Conservation (phyloP, 1,139 yeast species). For the Wickerhamomyces sp. region DNA sequence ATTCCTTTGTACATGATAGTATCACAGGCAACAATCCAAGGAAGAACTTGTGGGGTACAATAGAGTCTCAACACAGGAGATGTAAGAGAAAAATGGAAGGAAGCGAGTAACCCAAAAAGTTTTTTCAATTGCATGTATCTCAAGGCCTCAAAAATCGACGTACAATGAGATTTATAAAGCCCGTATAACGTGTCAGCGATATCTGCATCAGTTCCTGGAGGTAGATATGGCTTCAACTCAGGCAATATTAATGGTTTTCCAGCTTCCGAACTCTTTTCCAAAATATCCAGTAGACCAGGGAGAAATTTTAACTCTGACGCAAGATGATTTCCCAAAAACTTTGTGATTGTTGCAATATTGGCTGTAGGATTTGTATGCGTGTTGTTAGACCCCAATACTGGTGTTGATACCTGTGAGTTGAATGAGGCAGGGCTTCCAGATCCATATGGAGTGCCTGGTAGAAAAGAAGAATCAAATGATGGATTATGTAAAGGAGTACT, state of each 20-base stretch:
- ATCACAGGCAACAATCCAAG: constrained; percentile 70
- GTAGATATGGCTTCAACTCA: constrained; percentile 44
- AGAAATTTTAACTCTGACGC: constrained; percentile 30
- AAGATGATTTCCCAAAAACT: constrained; percentile 16
- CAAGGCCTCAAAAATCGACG: constrained; percentile 56
- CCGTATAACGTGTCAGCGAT: constrained; percentile 57
- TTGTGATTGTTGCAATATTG: constrained; percentile 8
- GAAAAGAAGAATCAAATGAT: constrained; percentile 20
- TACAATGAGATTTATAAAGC: constrained; percentile 59
- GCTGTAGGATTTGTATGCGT: constrained; percentile 11
- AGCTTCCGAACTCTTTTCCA: constrained; percentile 22
- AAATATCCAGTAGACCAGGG: constrained; percentile 32
- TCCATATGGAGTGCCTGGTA: constrained; percentile 29
- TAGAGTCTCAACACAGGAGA: constrained; percentile 61
- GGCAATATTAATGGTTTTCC: constrained; percentile 39
- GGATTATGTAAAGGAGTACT: constrained; percentile 22
- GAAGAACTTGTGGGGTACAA: constrained; percentile 40
- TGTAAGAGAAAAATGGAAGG: constrained; percentile 58
- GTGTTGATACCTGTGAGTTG: constrained; percentile 23
- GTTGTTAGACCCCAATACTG: constrained; percentile 14
- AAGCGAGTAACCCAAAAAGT: constrained; percentile 46
- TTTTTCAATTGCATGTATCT: constrained; percentile 64
- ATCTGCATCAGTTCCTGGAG: constrained; percentile 48
- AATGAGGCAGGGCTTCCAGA: constrained; percentile 24
- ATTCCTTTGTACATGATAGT: constrained; percentile 53